phyloP scores from a whole-genome alignment of 441 rosid genomes.

The Monsonia emarginata region DNA sequence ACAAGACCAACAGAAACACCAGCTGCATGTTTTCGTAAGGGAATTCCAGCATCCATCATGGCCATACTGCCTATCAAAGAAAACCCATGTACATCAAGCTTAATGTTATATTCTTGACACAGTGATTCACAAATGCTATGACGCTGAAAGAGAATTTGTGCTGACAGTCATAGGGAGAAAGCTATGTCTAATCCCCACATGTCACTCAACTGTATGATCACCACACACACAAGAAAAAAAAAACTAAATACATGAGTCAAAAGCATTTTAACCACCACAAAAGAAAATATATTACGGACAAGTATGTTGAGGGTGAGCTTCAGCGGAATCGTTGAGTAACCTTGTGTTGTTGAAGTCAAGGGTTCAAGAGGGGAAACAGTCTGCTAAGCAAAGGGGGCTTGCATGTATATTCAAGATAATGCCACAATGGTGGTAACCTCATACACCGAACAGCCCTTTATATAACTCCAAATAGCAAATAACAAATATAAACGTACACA shows the following conservation, averaged over 20 bases:
- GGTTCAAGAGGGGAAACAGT: background rate
- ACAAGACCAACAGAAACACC: conserved; percentile 96
- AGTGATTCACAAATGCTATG: background rate
- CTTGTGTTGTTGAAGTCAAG: no score
- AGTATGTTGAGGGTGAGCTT: no score
- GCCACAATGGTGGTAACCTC: background rate
- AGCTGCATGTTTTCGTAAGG: conserved; percentile 77
- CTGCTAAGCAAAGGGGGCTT: conserved; percentile 1
- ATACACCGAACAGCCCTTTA: background rate
- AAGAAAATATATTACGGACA: background rate
- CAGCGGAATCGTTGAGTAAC: no score
- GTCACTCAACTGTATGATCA: background rate
- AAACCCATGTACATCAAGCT: conserved; percentile 16
- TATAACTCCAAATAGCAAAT: background rate
- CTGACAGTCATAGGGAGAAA: background rate
- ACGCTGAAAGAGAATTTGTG: background rate
- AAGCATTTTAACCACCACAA: background rate
- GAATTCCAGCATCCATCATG: conserved; percentile 92
- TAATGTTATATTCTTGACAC: conserved; percentile 7
- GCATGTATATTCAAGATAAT: background rate
- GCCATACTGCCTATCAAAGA: conserved; percentile 81
- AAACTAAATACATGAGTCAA: background rate
- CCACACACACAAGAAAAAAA: background rate
- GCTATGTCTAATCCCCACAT: background rate
- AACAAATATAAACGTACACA: conserved; percentile 6